Conservation (phyloP, 148 eudicot species). For the Rhododendron griersonianum region DNA sequence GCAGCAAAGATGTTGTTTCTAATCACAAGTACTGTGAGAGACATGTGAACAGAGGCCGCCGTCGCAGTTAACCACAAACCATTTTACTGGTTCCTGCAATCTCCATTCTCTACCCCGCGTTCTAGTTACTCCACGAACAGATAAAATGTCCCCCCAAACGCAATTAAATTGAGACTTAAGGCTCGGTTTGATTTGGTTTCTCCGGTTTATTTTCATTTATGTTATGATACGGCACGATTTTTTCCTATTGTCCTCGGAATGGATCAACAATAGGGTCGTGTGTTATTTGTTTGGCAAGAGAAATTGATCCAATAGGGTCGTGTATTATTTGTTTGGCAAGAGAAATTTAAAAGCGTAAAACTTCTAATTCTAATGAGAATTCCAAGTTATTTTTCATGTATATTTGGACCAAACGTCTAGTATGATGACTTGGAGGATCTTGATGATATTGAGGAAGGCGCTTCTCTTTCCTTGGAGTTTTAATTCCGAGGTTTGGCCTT, state of each 20-base stretch:
- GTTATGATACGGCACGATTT: not conserved
- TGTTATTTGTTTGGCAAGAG: too few species aligned
- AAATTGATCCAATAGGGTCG: too few species aligned
- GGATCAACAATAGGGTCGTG: not conserved
- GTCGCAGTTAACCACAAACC: not conserved
- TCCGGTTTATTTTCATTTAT: not conserved
- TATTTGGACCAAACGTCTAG: too few species aligned
- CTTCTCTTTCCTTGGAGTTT: too few species aligned
- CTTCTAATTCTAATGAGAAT: too few species aligned
- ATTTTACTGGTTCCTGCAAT: not conserved
- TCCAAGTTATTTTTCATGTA: too few species aligned
- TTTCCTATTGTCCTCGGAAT: not conserved
- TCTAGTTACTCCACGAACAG: not conserved
- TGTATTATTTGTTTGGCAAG: too few species aligned
- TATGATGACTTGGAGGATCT: too few species aligned
- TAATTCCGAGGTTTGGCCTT: too few species aligned
- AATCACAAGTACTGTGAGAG: conserved; percentile 24
- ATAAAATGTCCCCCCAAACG: not conserved
- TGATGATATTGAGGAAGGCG: too few species aligned
- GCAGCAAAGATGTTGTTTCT: conserved; percentile 18
- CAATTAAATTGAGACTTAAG: not conserved
- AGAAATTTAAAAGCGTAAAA: too few species aligned
- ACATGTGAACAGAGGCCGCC: conserved; percentile 23
- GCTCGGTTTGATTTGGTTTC: not conserved
- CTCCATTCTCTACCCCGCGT: not conserved